These are phyloP conservation scores for Trichoderma atrobrunneum DNA, from an alignment of 2,329 filamentous ascomycete species.

Conservation along the genomic window DNA sequence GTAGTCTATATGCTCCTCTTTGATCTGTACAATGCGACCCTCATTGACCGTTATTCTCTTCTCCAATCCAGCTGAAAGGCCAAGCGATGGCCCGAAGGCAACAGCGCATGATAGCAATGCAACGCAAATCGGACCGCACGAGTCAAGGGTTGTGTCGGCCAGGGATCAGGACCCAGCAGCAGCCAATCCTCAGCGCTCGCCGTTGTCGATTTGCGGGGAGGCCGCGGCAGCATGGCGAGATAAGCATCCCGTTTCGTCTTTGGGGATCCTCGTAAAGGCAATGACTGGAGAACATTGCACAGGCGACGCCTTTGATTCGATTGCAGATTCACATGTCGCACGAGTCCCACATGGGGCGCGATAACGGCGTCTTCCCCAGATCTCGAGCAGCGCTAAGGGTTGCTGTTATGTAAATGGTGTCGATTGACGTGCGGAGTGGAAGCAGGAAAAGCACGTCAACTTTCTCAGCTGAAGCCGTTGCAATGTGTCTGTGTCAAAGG, in stretches of 20 bases:
- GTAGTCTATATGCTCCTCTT: neutral
- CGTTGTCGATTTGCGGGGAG: slow-evolving; percentile 2
- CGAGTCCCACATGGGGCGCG: slow-evolving; percentile 9
- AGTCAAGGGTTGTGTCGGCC: neutral
- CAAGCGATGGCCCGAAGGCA: slow-evolving; percentile 2
- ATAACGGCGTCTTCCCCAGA: slow-evolving; percentile 16
- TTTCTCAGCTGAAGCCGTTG: neutral
- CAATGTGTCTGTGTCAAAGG: neutral
- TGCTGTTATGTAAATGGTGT: slow-evolving; percentile 11
- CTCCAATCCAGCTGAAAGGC: neutral
- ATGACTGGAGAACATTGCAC: neutral
- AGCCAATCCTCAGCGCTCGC: slow-evolving; percentile 8
- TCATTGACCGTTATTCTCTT: neutral
- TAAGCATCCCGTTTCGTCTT: slow-evolving; percentile 4
- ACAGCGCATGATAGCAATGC: neutral
- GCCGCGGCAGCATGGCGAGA: neutral
- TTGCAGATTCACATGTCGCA: neutral
- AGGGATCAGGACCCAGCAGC: neutral
- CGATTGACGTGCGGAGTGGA: neutral
- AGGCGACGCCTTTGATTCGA: neutral
- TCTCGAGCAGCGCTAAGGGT: slow-evolving; percentile 2
- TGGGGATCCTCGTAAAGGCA: neutral
- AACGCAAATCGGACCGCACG: neutral
- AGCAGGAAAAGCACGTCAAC: neutral
- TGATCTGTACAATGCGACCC: neutral